Percentiles rank a stretch among this genome's conserved stretches.
phyloP scores from a whole-genome alignment of 768 basidiomycete species.

The Guyanaporus albipodus region DNA sequence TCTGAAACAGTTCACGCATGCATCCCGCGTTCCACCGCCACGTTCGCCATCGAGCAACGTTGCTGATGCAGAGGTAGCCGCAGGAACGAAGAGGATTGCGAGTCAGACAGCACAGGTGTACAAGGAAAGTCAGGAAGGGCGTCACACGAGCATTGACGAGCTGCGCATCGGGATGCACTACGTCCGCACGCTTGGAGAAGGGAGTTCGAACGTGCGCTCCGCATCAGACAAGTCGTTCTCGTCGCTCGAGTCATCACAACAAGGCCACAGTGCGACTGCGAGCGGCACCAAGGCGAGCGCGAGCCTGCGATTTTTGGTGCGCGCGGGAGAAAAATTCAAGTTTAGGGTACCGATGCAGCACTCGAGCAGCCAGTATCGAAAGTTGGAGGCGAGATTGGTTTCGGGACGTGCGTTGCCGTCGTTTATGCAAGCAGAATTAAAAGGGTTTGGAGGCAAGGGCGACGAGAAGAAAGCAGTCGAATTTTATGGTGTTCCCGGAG shows the following conservation, averaged over 20 bases:
- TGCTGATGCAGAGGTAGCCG: conserved; percentile 19
- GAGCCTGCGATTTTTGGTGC: conserved; percentile 43
- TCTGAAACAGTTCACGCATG: conserved; percentile 68
- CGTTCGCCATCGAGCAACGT: conserved; percentile 34
- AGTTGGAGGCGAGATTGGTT: conserved; percentile 46
- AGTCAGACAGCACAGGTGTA: conserved; percentile 67
- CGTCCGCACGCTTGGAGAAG: conserved; percentile 63
- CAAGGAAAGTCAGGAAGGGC: conserved; percentile 33
- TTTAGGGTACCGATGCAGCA: conserved; percentile 47
- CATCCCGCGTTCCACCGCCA: conserved; percentile 63
- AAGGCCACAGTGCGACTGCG: conserved; percentile 27
- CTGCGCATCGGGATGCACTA: conserved; percentile 67
- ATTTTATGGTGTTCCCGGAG: conserved; percentile 50
- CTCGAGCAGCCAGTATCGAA: conserved; percentile 27
- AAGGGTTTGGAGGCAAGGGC: conserved; percentile 30
- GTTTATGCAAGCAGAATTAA: conserved; percentile 53
- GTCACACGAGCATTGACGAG: conserved; percentile 53
- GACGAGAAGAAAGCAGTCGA: conserved; percentile 50
- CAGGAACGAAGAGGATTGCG: conserved; percentile 40
- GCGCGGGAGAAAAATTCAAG: conserved; percentile 55
- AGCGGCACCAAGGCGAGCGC: conserved; percentile 24
- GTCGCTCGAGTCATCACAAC: conserved; percentile 58
- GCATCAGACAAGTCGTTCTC: conserved; percentile 49
- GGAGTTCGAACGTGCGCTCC: conserved; percentile 32
- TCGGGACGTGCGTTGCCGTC: conserved; percentile 52